Conservation (phyloP, 208 protist species). For the Angomonas deanei region DNA sequence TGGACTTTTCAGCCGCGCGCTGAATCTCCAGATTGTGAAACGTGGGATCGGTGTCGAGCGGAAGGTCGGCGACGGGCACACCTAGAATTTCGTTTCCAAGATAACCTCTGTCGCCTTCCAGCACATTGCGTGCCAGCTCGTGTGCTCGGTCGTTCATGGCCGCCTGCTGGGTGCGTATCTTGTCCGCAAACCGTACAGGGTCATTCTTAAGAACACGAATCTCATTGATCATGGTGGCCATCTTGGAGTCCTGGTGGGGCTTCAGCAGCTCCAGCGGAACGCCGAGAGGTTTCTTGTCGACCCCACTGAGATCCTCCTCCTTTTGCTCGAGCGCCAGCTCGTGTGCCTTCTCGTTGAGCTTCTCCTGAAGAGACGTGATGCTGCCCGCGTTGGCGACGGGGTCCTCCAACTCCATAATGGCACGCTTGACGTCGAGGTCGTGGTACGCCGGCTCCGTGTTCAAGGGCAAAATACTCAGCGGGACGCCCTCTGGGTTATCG, state of each 20-base stretch:
- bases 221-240: constrained; percentile 29
- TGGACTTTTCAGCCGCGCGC: constrained; percentile 26
- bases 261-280: constrained; percentile 56
- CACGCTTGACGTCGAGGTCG: constrained; percentile 41
- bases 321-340: constrained; percentile 55
- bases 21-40: constrained; percentile 56
- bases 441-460: constrained; percentile 47
- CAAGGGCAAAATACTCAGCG: constrained; percentile 41
- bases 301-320: constrained; percentile 44
- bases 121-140: constrained; percentile 33
- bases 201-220: constrained; percentile 56
- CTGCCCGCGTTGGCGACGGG: constrained; percentile 22
- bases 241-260: constrained; percentile 49
- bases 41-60: constrained; percentile 39
- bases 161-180: constrained; percentile 34
- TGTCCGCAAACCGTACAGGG: constrained; percentile 35
- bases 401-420: constrained; percentile 41
- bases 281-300: constrained; percentile 41
- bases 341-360: constrained; percentile 53
- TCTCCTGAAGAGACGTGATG: constrained; percentile 36
- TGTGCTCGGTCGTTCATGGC: constrained; percentile 51
- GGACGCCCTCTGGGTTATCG: constrained; percentile 44
- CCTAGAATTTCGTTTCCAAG: constrained; percentile 37
- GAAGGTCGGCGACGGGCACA: constrained; percentile 46
- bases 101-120: constrained; percentile 45